Evolutionary conservation across 2,329 filamentous ascomycete genomes (phyloP).

Genomic region (Talaromyces sp.): DNA sequence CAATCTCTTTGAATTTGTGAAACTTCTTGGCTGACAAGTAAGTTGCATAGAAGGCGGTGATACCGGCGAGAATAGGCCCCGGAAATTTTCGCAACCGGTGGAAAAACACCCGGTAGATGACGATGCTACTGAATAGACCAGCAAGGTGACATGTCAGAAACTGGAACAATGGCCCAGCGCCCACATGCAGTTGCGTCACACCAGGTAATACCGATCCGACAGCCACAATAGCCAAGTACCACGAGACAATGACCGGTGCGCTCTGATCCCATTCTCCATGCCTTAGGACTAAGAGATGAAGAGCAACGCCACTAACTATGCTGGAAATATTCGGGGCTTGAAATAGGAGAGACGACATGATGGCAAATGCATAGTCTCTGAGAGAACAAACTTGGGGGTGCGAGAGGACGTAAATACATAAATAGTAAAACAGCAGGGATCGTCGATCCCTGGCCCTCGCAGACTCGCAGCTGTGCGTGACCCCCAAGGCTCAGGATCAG

Average conservation of each 20-base stretch:
- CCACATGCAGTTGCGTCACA: not conserved
- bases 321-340: not conserved
- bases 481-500: not conserved
- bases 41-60: slow-evolving; percentile 18
- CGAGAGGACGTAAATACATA: not conserved
- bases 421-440: too few species aligned
- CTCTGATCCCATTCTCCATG: slow-evolving; percentile 11
- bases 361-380: not conserved
- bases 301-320: slow-evolving; percentile 2
- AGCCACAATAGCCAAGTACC: not conserved
- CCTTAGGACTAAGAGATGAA: slow-evolving; percentile 4
- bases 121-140: slow-evolving; percentile 16
- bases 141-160: slow-evolving; percentile 4
- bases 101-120: slow-evolving; percentile 22
- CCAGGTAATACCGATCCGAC: not conserved
- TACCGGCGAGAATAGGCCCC: slow-evolving; percentile 18
- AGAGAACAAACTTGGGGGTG: not conserved
- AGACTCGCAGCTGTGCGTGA: not conserved
- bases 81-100: slow-evolving; percentile 22
- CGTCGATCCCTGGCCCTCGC: not conserved
- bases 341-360: not conserved
- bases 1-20: slow-evolving; percentile 21
- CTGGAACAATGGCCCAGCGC: not conserved
- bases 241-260: not conserved
- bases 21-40: slow-evolving; percentile 13